phyloP scores from a whole-genome alignment of 805 yeast genomes.

The Hanseniaspora clermontiae region DNA sequence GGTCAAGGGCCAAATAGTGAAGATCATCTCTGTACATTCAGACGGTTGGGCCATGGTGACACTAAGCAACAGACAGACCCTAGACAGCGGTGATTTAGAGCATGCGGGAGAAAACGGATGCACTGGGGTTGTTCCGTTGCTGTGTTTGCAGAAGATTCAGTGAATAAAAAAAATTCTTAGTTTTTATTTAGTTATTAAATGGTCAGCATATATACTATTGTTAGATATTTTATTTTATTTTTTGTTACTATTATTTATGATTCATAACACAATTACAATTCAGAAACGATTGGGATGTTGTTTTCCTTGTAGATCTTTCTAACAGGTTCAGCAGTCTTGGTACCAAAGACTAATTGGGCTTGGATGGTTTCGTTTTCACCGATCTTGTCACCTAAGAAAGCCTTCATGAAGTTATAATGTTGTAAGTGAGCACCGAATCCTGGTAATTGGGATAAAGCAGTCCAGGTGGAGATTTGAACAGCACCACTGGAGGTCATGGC shows the following conservation, averaged over 20 bases:
- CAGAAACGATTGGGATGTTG: slow-evolving; percentile 29
- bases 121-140: slow-evolving; percentile 31
- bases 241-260: too few relatives aligned
- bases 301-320: slow-evolving; percentile 34
- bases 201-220: neutral
- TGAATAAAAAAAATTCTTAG: neutral
- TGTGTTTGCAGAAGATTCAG: slow-evolving; percentile 22
- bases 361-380: slow-evolving; percentile 36
- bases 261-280: neutral
- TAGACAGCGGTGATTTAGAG: slow-evolving; percentile 15
- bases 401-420: slow-evolving; percentile 38
- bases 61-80: neutral
- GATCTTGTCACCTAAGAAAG: slow-evolving; percentile 29
- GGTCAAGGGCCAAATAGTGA: slow-evolving; percentile 25
- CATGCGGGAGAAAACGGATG: slow-evolving; percentile 28
- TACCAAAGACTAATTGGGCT: slow-evolving; percentile 42
- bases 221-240: too few relatives aligned
- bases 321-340: slow-evolving; percentile 28
- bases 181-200: neutral
- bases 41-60: slow-evolving; percentile 35
- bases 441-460: slow-evolving; percentile 31
- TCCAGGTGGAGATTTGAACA: slow-evolving; percentile 41
- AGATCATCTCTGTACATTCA: slow-evolving; percentile 31
- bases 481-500: slow-evolving; percentile 39
- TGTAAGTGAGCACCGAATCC: slow-evolving; percentile 42